phyloP scores from a whole-genome alignment of 768 basidiomycete species.

The Heimioporus sp. region DNA sequence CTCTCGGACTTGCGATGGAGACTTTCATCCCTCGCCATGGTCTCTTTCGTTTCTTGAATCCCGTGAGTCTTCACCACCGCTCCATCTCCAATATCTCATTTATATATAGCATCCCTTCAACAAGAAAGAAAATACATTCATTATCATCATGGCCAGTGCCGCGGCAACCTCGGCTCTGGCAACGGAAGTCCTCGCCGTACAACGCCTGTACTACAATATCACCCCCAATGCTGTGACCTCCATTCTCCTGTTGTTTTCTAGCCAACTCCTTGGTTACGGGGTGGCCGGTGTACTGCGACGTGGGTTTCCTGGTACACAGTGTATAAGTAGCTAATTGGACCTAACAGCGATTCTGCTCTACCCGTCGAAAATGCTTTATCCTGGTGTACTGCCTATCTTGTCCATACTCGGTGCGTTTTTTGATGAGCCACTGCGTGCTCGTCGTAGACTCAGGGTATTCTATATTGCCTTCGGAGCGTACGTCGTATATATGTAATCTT shows the following conservation, averaged over 20 bases:
- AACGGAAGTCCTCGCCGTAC: conserved; percentile 54
- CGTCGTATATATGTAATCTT: conserved; percentile 24
- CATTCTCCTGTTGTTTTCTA: conserved; percentile 41
- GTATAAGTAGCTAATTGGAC: not conserved
- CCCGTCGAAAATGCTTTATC: conserved; percentile 43
- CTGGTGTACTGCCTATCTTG: conserved; percentile 26
- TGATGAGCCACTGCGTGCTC: conserved; percentile 36
- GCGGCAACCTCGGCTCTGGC: conserved; percentile 53
- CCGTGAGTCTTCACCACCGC: conserved; percentile 21
- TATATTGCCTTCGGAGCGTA: conserved; percentile 28
- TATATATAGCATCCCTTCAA: conserved; percentile 50
- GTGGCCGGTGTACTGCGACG: conserved; percentile 53
- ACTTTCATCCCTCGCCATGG: conserved; percentile 45
- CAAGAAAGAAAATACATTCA: conserved; percentile 58
- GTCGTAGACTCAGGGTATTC: conserved; percentile 38
- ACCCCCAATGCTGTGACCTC: conserved; percentile 44
- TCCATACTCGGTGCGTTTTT: conserved; percentile 38
- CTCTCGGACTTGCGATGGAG: conserved; percentile 48
- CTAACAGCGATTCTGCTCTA: conserved; percentile 31
- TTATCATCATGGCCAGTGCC: conserved; percentile 56
- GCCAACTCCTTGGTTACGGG: conserved; percentile 46
- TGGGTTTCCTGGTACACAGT: conserved; percentile 19
- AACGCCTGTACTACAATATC: conserved; percentile 52
- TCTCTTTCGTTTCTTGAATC: conserved; percentile 51
- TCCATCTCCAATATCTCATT: not conserved